Percentiles rank a stretch among this genome's conserved stretches.
phyloP scores from a whole-genome alignment of 495 filamentous ascomycete genomes.

The Baudoinia panamericana region DNA sequence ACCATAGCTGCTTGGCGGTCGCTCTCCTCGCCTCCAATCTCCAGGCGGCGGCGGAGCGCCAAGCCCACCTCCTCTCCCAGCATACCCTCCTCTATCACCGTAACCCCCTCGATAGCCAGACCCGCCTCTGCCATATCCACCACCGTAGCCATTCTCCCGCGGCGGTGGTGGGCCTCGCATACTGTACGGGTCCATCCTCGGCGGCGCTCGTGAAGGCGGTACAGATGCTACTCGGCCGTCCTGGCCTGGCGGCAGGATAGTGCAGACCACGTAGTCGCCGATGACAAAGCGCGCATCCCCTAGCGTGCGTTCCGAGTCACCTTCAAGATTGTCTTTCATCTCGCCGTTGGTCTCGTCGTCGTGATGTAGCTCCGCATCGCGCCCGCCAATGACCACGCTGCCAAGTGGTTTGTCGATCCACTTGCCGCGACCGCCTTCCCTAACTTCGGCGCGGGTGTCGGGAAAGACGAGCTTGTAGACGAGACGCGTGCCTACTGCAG shows the following conservation, averaged over 20 bases:
- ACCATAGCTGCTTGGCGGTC: slow-evolving; percentile 32
- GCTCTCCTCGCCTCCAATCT: slow-evolving; percentile 49
- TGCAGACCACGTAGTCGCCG: slow-evolving; percentile 75
- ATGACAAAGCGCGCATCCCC: slow-evolving; percentile 66
- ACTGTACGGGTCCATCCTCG: slow-evolving; percentile 21
- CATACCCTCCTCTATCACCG: slow-evolving; percentile 22
- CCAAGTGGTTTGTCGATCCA: slow-evolving; percentile 70
- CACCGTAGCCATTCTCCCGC: slow-evolving; percentile 36
- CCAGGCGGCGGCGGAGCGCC: slow-evolving; percentile 35
- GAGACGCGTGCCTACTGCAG: slow-evolving; percentile 65
- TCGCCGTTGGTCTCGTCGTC: slow-evolving; percentile 22
- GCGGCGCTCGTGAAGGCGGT: slow-evolving; percentile 25
- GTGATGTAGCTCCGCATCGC: slow-evolving; percentile 20
- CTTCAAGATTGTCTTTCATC: slow-evolving; percentile 28
- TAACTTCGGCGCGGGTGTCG: slow-evolving; percentile 48
- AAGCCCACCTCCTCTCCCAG: slow-evolving; percentile 30
- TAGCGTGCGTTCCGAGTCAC: slow-evolving; percentile 58
- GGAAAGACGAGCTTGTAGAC: slow-evolving; percentile 79
- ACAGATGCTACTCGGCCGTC: slow-evolving; percentile 61
- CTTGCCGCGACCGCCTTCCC: slow-evolving; percentile 37
- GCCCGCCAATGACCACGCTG: slow-evolving; percentile 58
- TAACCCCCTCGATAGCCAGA: slow-evolving; percentile 20
- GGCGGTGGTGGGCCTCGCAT: slow-evolving; percentile 19
- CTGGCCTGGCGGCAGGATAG: slow-evolving; percentile 58
- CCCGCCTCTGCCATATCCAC: slow-evolving; percentile 24